Percentiles rank a stretch among this genome's conserved stretches.
Conservation (phyloP, 306 rosid genomes). For the Senna tora region DNA sequence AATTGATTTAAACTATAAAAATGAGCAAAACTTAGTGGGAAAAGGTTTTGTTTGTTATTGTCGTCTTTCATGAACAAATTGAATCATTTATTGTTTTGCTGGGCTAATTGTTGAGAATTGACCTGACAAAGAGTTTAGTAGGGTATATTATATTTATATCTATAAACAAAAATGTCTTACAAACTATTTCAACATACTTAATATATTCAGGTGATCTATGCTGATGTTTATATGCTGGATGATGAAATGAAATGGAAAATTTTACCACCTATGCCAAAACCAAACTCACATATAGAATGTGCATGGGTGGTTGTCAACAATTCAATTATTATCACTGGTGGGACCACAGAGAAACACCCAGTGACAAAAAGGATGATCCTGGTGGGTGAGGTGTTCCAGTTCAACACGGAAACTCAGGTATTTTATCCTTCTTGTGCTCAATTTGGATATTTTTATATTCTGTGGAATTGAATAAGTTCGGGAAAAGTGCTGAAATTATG, state of each 20-base stretch:
- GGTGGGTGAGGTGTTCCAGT: slow-evolving; percentile 85
- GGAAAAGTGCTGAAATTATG: too few relatives aligned
- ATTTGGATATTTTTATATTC: too few relatives aligned
- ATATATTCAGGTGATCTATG: slow-evolving; percentile 71
- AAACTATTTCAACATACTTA: background rate
- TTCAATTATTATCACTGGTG: slow-evolving; percentile 80
- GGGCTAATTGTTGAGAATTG: background rate
- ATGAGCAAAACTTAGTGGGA: too few relatives aligned
- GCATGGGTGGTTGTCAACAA: slow-evolving; percentile 78
- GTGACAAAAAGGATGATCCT: slow-evolving; percentile 79
- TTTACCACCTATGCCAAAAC: slow-evolving; percentile 79
- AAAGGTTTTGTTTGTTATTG: too few relatives aligned
- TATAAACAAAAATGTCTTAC: slow-evolving; percentile 1
- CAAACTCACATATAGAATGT: slow-evolving; percentile 83
- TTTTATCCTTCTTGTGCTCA: slow-evolving; percentile 15
- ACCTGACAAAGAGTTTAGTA: slow-evolving; percentile 7
- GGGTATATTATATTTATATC: background rate
- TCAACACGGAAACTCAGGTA: slow-evolving; percentile 70
- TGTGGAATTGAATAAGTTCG: too few relatives aligned
- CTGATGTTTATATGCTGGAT: slow-evolving; percentile 85
- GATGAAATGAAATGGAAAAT: slow-evolving; percentile 81
- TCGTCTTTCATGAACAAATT: background rate
- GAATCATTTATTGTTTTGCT: slow-evolving; percentile 12
- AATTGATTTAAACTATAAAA: too few relatives aligned
- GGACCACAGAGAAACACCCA: slow-evolving; percentile 92